Percentiles rank a stretch among this genome's conserved stretches.
These are phyloP conservation scores for Sporothrix luriei DNA, from an alignment of 2,329 filamentous ascomycete genomes.

Conservation along the genomic window DNA sequence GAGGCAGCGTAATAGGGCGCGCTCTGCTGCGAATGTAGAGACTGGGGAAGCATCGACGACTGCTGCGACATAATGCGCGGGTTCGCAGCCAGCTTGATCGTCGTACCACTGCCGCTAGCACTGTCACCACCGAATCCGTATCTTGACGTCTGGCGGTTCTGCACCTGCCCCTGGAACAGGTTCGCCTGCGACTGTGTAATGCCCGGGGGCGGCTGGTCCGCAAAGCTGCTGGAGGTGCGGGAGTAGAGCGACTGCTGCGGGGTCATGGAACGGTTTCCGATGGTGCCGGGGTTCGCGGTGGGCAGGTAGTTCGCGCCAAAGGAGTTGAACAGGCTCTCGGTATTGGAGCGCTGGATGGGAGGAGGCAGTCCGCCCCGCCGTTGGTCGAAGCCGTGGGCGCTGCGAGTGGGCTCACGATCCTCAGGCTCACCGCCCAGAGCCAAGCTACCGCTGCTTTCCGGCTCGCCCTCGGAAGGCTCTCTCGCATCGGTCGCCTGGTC, in stretches of 20 bases:
- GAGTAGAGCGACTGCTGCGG: slow-evolving; percentile 55
- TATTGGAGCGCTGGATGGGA: slow-evolving; percentile 68
- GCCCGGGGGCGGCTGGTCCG: slow-evolving; percentile 50
- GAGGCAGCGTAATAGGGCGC: slow-evolving; percentile 79
- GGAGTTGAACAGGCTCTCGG: slow-evolving; percentile 58
- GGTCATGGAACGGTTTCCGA: slow-evolving; percentile 38
- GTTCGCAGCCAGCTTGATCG: slow-evolving; percentile 77
- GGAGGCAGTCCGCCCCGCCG: slow-evolving; percentile 71
- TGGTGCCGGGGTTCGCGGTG: slow-evolving; percentile 41
- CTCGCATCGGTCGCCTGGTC: slow-evolving; percentile 48
- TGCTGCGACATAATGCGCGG: slow-evolving; percentile 81
- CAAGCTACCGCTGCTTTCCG: slow-evolving; percentile 78
- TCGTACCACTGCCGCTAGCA: slow-evolving; percentile 59
- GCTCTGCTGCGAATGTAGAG: slow-evolving; percentile 60
- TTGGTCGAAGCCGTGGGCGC: slow-evolving; percentile 57
- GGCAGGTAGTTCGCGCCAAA: slow-evolving; percentile 54
- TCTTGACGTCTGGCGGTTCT: slow-evolving; percentile 80
- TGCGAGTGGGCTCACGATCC: slow-evolving; percentile 64
- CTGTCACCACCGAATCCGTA: slow-evolving; percentile 85
- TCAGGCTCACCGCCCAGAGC: slow-evolving; percentile 93
- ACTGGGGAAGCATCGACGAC: slow-evolving; percentile 78
- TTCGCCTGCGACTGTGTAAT: slow-evolving; percentile 34
- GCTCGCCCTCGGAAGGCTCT: slow-evolving; percentile 68
- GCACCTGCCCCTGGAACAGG: slow-evolving; percentile 64
- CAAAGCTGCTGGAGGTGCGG: slow-evolving; percentile 62